A percentile compares a stretch with the other conserved stretches of the same genome.
These are phyloP conservation scores for Graphilbum ipis-grandicollis DNA, from an alignment of 2,329 filamentous ascomycete genomes.

Conservation along the genomic window DNA sequence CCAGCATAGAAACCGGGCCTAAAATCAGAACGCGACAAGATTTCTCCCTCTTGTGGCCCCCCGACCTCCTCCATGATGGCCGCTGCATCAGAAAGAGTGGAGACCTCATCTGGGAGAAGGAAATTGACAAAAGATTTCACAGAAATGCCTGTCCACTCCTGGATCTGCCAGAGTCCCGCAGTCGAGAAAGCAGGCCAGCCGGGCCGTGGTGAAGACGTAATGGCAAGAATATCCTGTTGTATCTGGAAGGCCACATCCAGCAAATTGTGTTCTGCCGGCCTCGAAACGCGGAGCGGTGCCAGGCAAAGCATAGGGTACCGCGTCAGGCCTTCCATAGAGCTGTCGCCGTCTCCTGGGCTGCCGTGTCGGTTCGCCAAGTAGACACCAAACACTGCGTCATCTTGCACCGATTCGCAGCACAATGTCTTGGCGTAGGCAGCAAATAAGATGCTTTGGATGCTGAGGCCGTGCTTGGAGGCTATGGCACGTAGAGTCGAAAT, in stretches of 20 bases:
- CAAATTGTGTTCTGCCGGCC: slow-evolving; percentile 17
- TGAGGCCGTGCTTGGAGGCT: slow-evolving; percentile 35
- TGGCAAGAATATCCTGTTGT: slow-evolving; percentile 48
- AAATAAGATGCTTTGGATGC: slow-evolving; percentile 59
- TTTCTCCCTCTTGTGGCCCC: neutral
- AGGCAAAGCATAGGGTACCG: slow-evolving; percentile 62
- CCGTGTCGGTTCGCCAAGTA: slow-evolving; percentile 83
- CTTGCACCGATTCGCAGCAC: neutral
- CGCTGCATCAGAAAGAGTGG: neutral
- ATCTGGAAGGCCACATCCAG: slow-evolving; percentile 38
- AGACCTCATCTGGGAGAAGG: slow-evolving; percentile 25
- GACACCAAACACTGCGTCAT: slow-evolving; percentile 50
- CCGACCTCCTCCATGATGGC: slow-evolving; percentile 1
- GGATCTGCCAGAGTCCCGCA: slow-evolving; percentile 53
- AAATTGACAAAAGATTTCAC: slow-evolving; percentile 73
- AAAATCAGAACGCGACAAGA: too few relatives aligned
- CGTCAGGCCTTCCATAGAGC: slow-evolving; percentile 18
- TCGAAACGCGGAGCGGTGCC: slow-evolving; percentile 47
- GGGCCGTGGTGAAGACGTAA: slow-evolving; percentile 27
- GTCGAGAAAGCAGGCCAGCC: slow-evolving; percentile 27
- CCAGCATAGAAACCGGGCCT: slow-evolving; percentile 5
- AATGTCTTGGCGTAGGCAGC: slow-evolving; percentile 42
- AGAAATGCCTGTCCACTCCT: slow-evolving; percentile 53
- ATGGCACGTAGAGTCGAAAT: slow-evolving; percentile 20
- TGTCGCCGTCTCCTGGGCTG: slow-evolving; percentile 23